These are phyloP conservation scores for Neonectria coccinea DNA, from an alignment of 2,329 filamentous ascomycete genomes.

Conservation along the genomic window DNA sequence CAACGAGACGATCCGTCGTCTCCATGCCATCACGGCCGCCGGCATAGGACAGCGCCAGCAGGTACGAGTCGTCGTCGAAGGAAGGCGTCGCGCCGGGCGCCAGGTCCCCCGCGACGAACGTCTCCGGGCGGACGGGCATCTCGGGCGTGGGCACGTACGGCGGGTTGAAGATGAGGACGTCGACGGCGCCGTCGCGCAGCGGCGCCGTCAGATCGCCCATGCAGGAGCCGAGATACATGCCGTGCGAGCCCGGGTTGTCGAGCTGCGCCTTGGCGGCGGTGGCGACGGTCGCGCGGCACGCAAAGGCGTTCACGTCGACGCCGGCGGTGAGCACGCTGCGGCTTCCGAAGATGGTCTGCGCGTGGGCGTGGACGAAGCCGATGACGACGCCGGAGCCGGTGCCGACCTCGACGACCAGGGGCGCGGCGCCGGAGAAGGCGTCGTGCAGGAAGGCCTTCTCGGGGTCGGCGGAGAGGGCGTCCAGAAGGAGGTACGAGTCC, in stretches of 20 bases:
- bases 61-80: slow-evolving; percentile 85
- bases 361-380: slow-evolving; percentile 85
- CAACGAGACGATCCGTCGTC: slow-evolving; percentile 83
- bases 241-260: slow-evolving; percentile 53
- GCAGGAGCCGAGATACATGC: slow-evolving; percentile 72
- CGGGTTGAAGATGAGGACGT: slow-evolving; percentile 95
- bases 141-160: slow-evolving; percentile 92
- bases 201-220: slow-evolving; percentile 77
- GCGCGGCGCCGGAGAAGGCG: slow-evolving; percentile 67
- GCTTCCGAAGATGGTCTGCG: slow-evolving; percentile 78
- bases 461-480: slow-evolving; percentile 80
- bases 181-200: slow-evolving; percentile 69
- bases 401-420: slow-evolving; percentile 86
- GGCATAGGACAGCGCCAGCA: slow-evolving; percentile 88
- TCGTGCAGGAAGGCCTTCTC: slow-evolving; percentile 76
- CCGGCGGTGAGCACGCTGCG: slow-evolving; percentile 77
- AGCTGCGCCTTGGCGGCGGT: slow-evolving; percentile 69
- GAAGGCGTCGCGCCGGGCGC: slow-evolving; percentile 51
- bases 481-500: slow-evolving; percentile 93
- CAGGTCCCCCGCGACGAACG: slow-evolving; percentile 41
- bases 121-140: slow-evolving; percentile 67
- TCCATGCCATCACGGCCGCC: slow-evolving; percentile 95
- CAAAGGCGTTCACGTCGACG: slow-evolving; percentile 86
- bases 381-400: slow-evolving; percentile 95
- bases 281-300: slow-evolving; percentile 78